A percentile compares a stretch with the other conserved stretches of the same genome.
These are phyloP conservation scores for Fusarium mundagurra DNA, from an alignment of 2,329 filamentous ascomycete species.

Conservation along the genomic window DNA sequence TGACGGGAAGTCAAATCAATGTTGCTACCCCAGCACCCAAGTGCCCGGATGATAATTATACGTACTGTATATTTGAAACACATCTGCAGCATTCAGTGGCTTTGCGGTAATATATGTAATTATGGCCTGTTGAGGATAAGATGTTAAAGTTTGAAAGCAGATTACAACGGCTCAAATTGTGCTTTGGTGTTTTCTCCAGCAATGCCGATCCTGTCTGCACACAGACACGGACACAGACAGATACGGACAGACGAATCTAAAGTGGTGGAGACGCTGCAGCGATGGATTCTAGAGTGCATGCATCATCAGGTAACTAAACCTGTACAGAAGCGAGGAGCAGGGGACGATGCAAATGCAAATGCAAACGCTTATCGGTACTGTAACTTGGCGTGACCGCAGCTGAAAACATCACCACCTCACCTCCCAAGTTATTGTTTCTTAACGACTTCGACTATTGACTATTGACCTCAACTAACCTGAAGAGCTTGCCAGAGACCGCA, in stretches of 20 bases:
- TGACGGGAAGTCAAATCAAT: constrained; percentile 6
- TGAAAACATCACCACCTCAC: constrained; percentile 4
- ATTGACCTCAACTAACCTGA: not conserved
- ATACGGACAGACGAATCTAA: not conserved
- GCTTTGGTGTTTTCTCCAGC: not conserved
- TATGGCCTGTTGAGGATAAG: not conserved
- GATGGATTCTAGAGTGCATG: constrained; percentile 23
- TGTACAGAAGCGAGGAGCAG: constrained; percentile 26
- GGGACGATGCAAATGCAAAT: not conserved
- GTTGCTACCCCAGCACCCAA: constrained; percentile 2
- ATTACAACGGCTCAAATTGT: not conserved
- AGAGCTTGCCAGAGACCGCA: constrained; percentile 3
- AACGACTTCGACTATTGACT: constrained; percentile 1
- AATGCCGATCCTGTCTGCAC: not conserved
- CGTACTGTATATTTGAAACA: constrained; percentile 25
- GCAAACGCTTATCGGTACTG: not conserved
- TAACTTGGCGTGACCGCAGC: not conserved
- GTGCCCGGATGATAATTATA: not conserved
- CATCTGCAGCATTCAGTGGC: not conserved
- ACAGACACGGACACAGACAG: not conserved
- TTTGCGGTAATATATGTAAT: not conserved
- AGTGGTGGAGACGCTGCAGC: not conserved
- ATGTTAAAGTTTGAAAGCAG: not conserved
- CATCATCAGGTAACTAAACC: constrained; percentile 17
- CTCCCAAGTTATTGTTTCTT: constrained; percentile 2